phyloP scores from a whole-genome alignment of 768 basidiomycete genomes.

The Crucibulum laeve region DNA sequence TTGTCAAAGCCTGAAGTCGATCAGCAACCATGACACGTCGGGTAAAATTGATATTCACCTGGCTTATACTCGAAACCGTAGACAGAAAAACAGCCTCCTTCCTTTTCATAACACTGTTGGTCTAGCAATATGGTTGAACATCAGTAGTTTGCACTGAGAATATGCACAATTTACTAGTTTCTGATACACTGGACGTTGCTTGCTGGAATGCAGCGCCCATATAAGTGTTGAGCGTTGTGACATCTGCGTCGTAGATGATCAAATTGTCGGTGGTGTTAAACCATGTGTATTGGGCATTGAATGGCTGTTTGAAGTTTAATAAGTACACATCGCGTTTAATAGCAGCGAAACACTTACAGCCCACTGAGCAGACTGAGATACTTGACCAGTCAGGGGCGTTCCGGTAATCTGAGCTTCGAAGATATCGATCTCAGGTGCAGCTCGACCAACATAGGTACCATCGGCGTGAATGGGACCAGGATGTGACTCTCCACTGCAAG shows the following conservation, averaged over 20 bases:
- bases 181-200: slow-evolving; percentile 67
- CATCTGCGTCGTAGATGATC: slow-evolving; percentile 47
- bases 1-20: slow-evolving; percentile 36
- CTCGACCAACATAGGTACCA: slow-evolving; percentile 75
- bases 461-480: slow-evolving; percentile 80
- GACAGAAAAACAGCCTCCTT: slow-evolving; percentile 48
- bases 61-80: slow-evolving; percentile 85
- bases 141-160: neutral
- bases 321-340: slow-evolving; percentile 2
- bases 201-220: slow-evolving; percentile 80
- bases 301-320: slow-evolving; percentile 46
- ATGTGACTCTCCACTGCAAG: slow-evolving; percentile 80
- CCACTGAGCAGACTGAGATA: slow-evolving; percentile 86
- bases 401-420: slow-evolving; percentile 66
- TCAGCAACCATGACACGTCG: neutral
- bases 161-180: slow-evolving; percentile 44
- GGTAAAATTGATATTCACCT: slow-evolving; percentile 27
- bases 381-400: slow-evolving; percentile 38
- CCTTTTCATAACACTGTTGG: slow-evolving; percentile 64
- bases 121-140: slow-evolving; percentile 30
- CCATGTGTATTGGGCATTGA: slow-evolving; percentile 72
- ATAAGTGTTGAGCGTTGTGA: slow-evolving; percentile 59
- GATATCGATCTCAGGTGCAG: slow-evolving; percentile 88
- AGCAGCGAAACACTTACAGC: slow-evolving; percentile 40
- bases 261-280: slow-evolving; percentile 57